A percentile compares a stretch with the other conserved stretches of the same genome.
Conservation (phyloP, 1,284 basidiomycete genomes). For the Boletus chippewaensis region DNA sequence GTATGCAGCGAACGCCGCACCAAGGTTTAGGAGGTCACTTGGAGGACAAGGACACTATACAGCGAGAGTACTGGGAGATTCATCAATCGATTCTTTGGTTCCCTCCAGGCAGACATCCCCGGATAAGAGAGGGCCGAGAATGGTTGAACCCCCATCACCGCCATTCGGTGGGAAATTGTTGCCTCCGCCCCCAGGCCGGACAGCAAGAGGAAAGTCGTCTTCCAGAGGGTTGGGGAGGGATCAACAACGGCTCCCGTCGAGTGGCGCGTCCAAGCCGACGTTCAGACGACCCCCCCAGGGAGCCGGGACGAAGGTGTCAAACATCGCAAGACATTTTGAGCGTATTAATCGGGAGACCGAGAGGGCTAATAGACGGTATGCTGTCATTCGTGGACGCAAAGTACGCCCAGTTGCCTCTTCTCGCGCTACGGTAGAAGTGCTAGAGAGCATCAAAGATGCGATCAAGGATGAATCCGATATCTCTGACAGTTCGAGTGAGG, state of each 20-base stretch:
- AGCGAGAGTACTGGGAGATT: conserved; percentile 41
- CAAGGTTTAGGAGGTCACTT: conserved; percentile 42
- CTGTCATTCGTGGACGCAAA: conserved; percentile 78
- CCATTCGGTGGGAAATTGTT: conserved; percentile 33
- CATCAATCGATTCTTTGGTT: conserved; percentile 48
- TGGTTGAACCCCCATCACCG: conserved; percentile 38
- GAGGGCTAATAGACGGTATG: conserved; percentile 60
- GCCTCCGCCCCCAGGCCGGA: conserved; percentile 26
- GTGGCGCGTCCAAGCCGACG: conserved; percentile 40
- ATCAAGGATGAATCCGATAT: conserved; percentile 82
- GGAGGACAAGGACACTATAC: conserved; percentile 41
- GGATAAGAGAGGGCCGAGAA: conserved; percentile 51
- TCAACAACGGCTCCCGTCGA: conserved; percentile 38
- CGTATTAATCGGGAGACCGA: conserved; percentile 63
- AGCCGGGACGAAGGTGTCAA: conserved; percentile 60
- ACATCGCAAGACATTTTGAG: conserved; percentile 73
- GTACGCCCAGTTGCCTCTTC: conserved; percentile 92
- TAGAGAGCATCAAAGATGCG: conserved; percentile 89
- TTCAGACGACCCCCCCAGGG: conserved; percentile 46
- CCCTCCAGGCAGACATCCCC: conserved; percentile 65
- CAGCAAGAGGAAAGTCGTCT: conserved; percentile 38
- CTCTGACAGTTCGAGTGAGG: conserved; percentile 77
- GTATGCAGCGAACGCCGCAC: conserved; percentile 83
- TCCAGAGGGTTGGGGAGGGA: conserved; percentile 43
- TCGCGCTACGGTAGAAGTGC: conserved; percentile 83